These are phyloP conservation scores for Tetrapisispora fleetii DNA, from an alignment of 805 yeast species.

Conservation along the genomic window DNA sequence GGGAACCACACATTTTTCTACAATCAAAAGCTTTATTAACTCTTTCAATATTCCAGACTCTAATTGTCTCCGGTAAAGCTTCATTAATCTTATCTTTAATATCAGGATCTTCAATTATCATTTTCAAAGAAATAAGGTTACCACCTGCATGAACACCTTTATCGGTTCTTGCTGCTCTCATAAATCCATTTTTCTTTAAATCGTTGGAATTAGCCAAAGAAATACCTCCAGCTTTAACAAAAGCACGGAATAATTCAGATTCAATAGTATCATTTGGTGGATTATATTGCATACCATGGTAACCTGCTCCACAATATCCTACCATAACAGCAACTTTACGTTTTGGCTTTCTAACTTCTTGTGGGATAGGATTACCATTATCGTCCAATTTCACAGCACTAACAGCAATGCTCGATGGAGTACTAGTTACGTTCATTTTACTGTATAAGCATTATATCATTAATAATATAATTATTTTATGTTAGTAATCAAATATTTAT, in stretches of 20 bases:
- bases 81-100: slow-evolving; percentile 65
- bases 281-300: slow-evolving; percentile 91
- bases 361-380: slow-evolving; percentile 50
- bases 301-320: slow-evolving; percentile 94
- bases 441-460: not conserved
- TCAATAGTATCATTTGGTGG: slow-evolving; percentile 86
- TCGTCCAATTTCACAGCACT: slow-evolving; percentile 36
- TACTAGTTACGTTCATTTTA: slow-evolving; percentile 8
- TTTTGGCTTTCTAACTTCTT: slow-evolving; percentile 67
- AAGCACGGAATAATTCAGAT: slow-evolving; percentile 74
- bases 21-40: slow-evolving; percentile 89
- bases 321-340: slow-evolving; percentile 81
- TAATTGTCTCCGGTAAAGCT: slow-evolving; percentile 70
- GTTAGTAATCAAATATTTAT: not conserved
- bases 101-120: slow-evolving; percentile 69
- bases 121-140: slow-evolving; percentile 73
- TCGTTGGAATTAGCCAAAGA: slow-evolving; percentile 80
- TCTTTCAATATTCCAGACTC: slow-evolving; percentile 88
- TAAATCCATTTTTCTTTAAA: slow-evolving; percentile 76
- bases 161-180: slow-evolving; percentile 83
- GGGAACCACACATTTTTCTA: slow-evolving; percentile 89
- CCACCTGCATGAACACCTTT: slow-evolving; percentile 99
- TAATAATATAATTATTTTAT: not conserved
- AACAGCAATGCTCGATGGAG: slow-evolving; percentile 3
- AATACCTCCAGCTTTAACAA: slow-evolving; percentile 79